Percentiles rank a stretch among this genome's conserved stretches.
Evolutionary conservation across 129 eudicot genomes (phyloP).

Genomic region (Erigeron canadensis): DNA sequence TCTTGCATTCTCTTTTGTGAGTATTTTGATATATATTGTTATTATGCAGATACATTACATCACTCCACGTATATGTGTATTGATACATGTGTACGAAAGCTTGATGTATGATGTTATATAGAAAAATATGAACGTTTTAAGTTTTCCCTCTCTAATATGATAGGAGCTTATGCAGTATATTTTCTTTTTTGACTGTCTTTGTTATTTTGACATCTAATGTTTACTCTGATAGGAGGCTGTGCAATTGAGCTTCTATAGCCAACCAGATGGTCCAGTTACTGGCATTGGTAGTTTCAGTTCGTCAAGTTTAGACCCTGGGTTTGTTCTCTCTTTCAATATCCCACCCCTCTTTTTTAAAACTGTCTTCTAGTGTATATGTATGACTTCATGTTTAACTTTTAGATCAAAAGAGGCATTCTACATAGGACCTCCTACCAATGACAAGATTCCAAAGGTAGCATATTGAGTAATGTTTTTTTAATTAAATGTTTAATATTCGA

Average conservation of each 20-base stretch:
- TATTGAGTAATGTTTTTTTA: not conserved
- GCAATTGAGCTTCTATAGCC: slow-evolving; percentile 76
- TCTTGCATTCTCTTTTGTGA: slow-evolving; percentile 9
- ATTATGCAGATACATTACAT: slow-evolving; percentile 9
- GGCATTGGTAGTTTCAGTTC: slow-evolving; percentile 75
- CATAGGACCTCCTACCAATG: slow-evolving; percentile 85
- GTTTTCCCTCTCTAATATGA: not conserved
- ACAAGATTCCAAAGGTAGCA: slow-evolving; percentile 92
- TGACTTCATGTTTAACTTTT: slow-evolving; percentile 23
- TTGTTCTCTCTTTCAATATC: slow-evolving; percentile 26
- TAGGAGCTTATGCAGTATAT: not conserved
- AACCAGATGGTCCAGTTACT: slow-evolving; percentile 94
- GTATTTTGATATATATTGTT: not conserved
- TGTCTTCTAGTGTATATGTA: slow-evolving; percentile 8
- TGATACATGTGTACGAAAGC: not conserved
- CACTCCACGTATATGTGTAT: not conserved
- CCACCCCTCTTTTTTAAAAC: not conserved
- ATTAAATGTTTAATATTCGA: not conserved
- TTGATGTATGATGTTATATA: not conserved
- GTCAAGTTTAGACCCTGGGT: slow-evolving; percentile 87
- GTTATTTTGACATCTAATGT: slow-evolving; percentile 3
- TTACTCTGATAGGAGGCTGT: slow-evolving; percentile 55
- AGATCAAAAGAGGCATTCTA: slow-evolving; percentile 92
- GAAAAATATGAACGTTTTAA: not conserved
- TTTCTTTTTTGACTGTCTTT: slow-evolving; percentile 14